Percentiles rank a stretch among this genome's conserved stretches.
These are phyloP conservation scores for Dactylellina cionopaga DNA, from an alignment of 2,329 filamentous ascomycete species.

Conservation along the genomic window DNA sequence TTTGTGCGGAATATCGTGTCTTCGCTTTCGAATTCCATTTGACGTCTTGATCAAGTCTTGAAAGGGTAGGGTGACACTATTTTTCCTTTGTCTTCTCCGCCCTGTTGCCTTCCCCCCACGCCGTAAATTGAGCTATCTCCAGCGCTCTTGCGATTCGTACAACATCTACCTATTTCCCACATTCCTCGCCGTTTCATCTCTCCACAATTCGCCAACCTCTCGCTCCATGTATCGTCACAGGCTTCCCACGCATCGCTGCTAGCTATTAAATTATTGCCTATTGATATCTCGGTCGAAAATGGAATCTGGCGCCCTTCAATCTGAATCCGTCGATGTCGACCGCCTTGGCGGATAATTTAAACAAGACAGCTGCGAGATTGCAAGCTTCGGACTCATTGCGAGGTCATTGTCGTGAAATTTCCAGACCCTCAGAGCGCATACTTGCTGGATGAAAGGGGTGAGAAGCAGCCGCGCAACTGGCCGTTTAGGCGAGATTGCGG, in stretches of 20 bases:
- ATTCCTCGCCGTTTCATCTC: slow-evolving; percentile 42
- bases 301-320: slow-evolving; percentile 5
- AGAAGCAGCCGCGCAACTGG: slow-evolving; percentile 33
- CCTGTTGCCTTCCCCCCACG: slow-evolving; percentile 18
- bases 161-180: slow-evolving; percentile 22
- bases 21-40: slow-evolving; percentile 43
- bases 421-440: slow-evolving; percentile 24
- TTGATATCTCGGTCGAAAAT: slow-evolving; percentile 32
- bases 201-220: slow-evolving; percentile 35
- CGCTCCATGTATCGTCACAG: slow-evolving; percentile 32
- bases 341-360: slow-evolving; percentile 36
- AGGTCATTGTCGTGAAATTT: slow-evolving; percentile 49
- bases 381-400: slow-evolving; percentile 35
- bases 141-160: slow-evolving; percentile 8
- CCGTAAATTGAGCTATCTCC: slow-evolving; percentile 14
- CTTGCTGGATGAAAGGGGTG: slow-evolving; percentile 1
- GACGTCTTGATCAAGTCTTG: slow-evolving; percentile 26
- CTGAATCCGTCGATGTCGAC: slow-evolving; percentile 46
- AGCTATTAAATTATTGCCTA: too few species aligned
- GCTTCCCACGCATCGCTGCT: slow-evolving; percentile 26
- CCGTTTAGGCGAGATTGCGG: slow-evolving; percentile 47
- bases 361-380: slow-evolving; percentile 20
- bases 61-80: slow-evolving; percentile 39
- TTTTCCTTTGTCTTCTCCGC: slow-evolving; percentile 16
- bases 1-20: slow-evolving; percentile 51